Base-by-base conservation (phyloP, 2,329 filamentous ascomycete genomes). In the Cladophialophora carrionii region DNA sequence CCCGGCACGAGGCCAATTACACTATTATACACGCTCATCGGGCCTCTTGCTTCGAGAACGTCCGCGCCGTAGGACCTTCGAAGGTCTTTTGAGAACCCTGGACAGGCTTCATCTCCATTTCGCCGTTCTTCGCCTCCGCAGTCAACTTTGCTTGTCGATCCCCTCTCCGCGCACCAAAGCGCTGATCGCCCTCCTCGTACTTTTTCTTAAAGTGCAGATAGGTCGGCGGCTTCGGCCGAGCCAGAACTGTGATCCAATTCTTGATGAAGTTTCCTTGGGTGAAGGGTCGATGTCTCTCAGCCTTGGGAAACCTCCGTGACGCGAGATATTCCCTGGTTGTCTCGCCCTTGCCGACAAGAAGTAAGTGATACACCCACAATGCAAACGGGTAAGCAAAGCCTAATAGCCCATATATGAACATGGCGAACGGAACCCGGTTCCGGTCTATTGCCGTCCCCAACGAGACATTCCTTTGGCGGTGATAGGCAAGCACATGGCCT, bases 241-340 rank as follows among this genome's bases (percentile, higher is more conserved):
- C 89, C 57, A 98, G 82, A 12, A 97, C 92, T 7, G 88, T 85
- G 43, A 90, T 77, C 85, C 91, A 92, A 77, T 99, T 99, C 73
- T 84, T 88, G 73, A 90, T 77, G 55, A 89, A 81, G 70, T 82
- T 89, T 41, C 88, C 88, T 74, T 96, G 92, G 1, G 88, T 93
- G 72, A 96, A 99, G 1, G 95, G 92, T 51, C 93, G 84, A 77
- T 96, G 96, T 12, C 95, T 87, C 76, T 99, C 94, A 72, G 90
- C 89, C 79, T 95, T 96, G 68, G 89, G 81, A 76, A 99, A 98
- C 77, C 98, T 98, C 78, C 96, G 92, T 4, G 90, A 93, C 78
- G 96, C 96, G 70, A 99, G 87, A 76, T 96, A 97, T 78, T 99
- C 95, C 71, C 95, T 85, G 0, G 95, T 99, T 0, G 94, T 99